Percentiles rank a stretch among this genome's conserved stretches.
phyloP scores from a whole-genome alignment of 257 asterid species.

The Gardenia jasminoides region DNA sequence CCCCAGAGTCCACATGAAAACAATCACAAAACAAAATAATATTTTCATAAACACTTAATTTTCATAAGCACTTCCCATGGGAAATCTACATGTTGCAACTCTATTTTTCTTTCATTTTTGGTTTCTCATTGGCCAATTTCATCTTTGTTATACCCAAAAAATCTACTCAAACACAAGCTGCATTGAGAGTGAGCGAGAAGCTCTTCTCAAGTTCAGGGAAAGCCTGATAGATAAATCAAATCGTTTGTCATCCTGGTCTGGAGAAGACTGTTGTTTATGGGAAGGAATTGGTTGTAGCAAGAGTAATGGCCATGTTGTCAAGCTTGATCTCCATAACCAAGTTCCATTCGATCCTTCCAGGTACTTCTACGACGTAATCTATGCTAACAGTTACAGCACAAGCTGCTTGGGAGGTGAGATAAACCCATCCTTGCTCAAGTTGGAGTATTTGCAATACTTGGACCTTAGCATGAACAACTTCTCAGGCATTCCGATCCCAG shows the following conservation, averaged over 20 bases:
- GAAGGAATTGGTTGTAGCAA: constrained; percentile 13
- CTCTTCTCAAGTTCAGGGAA: constrained; percentile 10
- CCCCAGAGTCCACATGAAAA: too few species aligned
- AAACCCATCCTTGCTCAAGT: constrained; percentile 9
- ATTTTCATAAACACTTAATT: too few species aligned
- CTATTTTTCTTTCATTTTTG: too few species aligned
- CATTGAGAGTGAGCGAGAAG: constrained; percentile 10
- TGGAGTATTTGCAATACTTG: constrained; percentile 23
- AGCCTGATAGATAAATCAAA: constrained; percentile 14
- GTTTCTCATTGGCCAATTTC: too few species aligned
- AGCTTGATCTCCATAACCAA: constrained; percentile 21
- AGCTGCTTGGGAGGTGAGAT: constrained; percentile 25
- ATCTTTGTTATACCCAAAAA: too few species aligned
- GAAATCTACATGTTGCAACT: too few species aligned
- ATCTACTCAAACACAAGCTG: constrained; percentile 1
- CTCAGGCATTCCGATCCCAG: constrained; percentile 14
- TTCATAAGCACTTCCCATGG: too few species aligned
- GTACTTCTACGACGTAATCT: background rate
- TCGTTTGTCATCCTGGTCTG: constrained; percentile 21
- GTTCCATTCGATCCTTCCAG: background rate
- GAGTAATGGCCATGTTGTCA: constrained; percentile 8
- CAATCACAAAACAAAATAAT: too few species aligned
- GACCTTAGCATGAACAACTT: constrained; percentile 31
- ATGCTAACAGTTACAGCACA: background rate
- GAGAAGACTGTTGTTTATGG: constrained; percentile 26